Conservation (phyloP, 108 stramenopile species). For the Aurantiochytrium sp. region DNA sequence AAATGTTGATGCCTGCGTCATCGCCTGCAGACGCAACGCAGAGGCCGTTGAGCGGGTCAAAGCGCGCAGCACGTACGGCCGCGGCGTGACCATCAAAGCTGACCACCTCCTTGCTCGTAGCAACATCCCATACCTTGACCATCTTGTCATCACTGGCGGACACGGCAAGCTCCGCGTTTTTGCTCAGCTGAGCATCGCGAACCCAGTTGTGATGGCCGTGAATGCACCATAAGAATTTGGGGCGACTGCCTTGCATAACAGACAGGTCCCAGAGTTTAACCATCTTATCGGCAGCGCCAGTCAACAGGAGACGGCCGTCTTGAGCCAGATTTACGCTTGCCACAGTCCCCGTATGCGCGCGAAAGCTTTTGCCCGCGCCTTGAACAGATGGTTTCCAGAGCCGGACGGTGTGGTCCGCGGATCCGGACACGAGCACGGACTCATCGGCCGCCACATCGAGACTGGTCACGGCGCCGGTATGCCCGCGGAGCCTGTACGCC, state of each 20-base stretch:
- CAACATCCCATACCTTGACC: conserved; percentile 1
- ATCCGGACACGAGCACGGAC: conserved; percentile 38
- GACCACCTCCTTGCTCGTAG: neutral
- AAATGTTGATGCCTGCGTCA: conserved; percentile 32
- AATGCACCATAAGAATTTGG: conserved; percentile 32
- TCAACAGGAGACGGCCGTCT: conserved; percentile 39
- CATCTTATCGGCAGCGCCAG: conserved; percentile 55
- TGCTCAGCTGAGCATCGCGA: conserved; percentile 40
- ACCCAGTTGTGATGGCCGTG: conserved; percentile 56
- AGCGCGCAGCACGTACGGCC: neutral
- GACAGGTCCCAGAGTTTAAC: conserved; percentile 50
- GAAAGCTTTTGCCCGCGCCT: conserved; percentile 36
- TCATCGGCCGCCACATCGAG: conserved; percentile 38
- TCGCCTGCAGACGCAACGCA: conserved; percentile 11
- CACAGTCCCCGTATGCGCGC: conserved; percentile 49
- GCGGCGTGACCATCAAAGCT: conserved; percentile 19
- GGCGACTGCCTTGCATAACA: neutral
- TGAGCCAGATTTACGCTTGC: conserved; percentile 39
- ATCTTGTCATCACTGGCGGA: conserved; percentile 49
- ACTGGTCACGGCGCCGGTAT: conserved; percentile 31
- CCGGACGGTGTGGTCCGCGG: conserved; percentile 47
- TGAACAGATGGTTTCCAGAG: conserved; percentile 52
- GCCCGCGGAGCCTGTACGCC: conserved; percentile 49
- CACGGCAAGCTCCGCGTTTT: conserved; percentile 26
- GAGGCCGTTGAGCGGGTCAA: conserved; percentile 24